phyloP scores from a whole-genome alignment of 306 rosid species.

The Amphicarpaea edgeworthii region DNA sequence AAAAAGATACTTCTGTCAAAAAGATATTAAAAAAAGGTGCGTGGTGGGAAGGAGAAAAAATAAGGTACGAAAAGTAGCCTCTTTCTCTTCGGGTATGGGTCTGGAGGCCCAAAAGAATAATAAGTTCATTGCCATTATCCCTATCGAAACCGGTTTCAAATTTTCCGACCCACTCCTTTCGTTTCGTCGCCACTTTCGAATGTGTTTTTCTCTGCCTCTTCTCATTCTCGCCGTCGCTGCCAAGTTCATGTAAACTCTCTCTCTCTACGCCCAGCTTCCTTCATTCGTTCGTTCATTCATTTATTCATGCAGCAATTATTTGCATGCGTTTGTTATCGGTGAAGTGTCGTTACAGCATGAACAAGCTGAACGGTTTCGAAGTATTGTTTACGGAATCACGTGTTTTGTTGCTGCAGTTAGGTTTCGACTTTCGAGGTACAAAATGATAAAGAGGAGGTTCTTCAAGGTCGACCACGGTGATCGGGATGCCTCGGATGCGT shows the following conservation, averaged over 20 bases:
- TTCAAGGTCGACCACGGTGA: constrained; percentile 74
- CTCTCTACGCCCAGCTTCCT: neutral
- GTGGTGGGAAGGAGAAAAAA: no score
- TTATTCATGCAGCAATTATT: no score
- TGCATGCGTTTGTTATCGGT: neutral
- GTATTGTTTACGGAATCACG: constrained; percentile 15
- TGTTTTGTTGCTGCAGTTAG: constrained; percentile 35
- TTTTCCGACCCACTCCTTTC: neutral
- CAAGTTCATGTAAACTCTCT: neutral
- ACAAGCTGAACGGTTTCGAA: neutral
- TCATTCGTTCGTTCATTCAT: neutral
- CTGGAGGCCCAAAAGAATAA: neutral
- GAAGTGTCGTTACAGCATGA: neutral
- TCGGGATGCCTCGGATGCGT: constrained; percentile 64
- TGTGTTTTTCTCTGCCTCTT: neutral
- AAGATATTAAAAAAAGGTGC: no score
- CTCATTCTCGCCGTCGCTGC: neutral
- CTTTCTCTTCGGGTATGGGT: no score
- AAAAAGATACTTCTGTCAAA: no score
- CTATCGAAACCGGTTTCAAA: neutral
- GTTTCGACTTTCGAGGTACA: neutral
- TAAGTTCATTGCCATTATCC: neutral
- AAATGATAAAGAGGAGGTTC: constrained; percentile 90
- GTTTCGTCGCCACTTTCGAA: neutral
- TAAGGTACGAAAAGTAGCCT: no score